Conservation (phyloP, 495 filamentous ascomycete species). For the Talaromyces proteolyticus region DNA sequence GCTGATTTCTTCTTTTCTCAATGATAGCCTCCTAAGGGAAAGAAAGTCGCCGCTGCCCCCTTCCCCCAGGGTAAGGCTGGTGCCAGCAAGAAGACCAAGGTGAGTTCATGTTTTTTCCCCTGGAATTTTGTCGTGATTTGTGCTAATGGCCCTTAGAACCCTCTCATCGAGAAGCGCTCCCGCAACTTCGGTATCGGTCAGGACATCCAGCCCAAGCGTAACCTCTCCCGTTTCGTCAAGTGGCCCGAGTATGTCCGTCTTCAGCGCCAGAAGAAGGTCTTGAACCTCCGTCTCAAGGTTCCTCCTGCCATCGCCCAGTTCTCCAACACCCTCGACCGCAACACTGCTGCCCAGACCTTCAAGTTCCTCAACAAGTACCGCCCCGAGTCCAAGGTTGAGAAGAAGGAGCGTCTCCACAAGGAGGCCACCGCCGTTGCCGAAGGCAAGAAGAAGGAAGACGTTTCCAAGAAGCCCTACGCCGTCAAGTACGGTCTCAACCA, state of each 20-base stretch:
- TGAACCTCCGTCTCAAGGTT: slow-evolving; percentile 97
- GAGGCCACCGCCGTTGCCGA: slow-evolving; percentile 95
- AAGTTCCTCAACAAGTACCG: slow-evolving; percentile 99
- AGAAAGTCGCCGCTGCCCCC: slow-evolving; percentile 92
- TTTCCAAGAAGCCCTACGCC: slow-evolving; percentile 98
- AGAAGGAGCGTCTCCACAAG: slow-evolving; percentile 98
- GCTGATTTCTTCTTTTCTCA: slow-evolving; percentile 99
- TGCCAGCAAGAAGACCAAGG: slow-evolving; percentile 91
- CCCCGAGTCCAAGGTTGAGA: slow-evolving; percentile 97
- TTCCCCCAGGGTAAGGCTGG: slow-evolving; percentile 93
- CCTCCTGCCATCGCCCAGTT: slow-evolving; percentile 97
- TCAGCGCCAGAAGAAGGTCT: slow-evolving; percentile 99
- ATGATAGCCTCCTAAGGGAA: slow-evolving; percentile 99
- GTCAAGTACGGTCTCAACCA: slow-evolving; percentile 99
- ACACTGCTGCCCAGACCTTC: slow-evolving; percentile 93
- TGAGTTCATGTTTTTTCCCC: slow-evolving; percentile 40
- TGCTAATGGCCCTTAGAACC: slow-evolving; percentile 66
- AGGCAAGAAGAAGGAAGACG: slow-evolving; percentile 99
- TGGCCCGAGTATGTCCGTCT: slow-evolving; percentile 99
- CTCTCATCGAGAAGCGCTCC: slow-evolving; percentile 94
- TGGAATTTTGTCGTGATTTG: slow-evolving; percentile 8
- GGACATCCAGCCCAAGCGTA: slow-evolving; percentile 95
- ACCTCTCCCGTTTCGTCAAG: slow-evolving; percentile 98
- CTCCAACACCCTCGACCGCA: slow-evolving; percentile 95
- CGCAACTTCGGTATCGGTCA: slow-evolving; percentile 99